Base-by-base conservation (phyloP, 306 rosid genomes). In the Prunus mume region DNA sequence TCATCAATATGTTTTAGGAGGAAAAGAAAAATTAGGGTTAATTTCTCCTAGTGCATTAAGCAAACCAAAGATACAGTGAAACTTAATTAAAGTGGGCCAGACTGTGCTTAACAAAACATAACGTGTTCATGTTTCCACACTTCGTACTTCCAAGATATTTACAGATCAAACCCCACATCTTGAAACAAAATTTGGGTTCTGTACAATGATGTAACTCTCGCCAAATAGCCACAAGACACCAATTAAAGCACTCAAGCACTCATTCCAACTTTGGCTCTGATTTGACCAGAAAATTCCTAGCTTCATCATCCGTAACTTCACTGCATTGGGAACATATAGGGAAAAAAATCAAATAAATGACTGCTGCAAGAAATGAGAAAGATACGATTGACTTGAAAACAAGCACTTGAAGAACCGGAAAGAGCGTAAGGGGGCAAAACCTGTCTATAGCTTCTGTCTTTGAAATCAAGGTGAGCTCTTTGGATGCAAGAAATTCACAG, bases 371-470 rank as follows among this genome's bases (percentile, higher is more conserved):
- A 73, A 79, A 24, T 22, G 52, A 30, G 28, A 55, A 34, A 19
- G 24, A 72, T 14, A 72, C 18, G 18, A 20, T 9, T 18, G 8
- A 71, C 45, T 34, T 50, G 67, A 27, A 27, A 60, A 20, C 50
- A 80, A 47, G 28, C 68, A 32, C 34, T 76, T 20, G 47, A 20
- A 68, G 46, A n/a, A 46, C n/a, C 12, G 66, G 73, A 74, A 51
- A 50, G 62, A 77, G 68, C 24, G 72, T 18, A 77, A 14, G 49
- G 72, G 75, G 56, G 54, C 46, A 45, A 43, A 73, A 95, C 96
- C 97, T 95, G 97, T 92, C 96, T 24, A 52, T 63, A 43, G 98
- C 96, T 85, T 95, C 96, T 60, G 86, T 51, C 77, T 90, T 90
- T 65, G 93, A 43, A 77, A 95, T 92, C 85, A 95, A 85, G 58